A percentile compares a stretch with the other conserved stretches of the same genome.
These are phyloP conservation scores for Aspergillus thermomutatus DNA, from an alignment of 2,329 filamentous ascomycete species.

Conservation along the genomic window DNA sequence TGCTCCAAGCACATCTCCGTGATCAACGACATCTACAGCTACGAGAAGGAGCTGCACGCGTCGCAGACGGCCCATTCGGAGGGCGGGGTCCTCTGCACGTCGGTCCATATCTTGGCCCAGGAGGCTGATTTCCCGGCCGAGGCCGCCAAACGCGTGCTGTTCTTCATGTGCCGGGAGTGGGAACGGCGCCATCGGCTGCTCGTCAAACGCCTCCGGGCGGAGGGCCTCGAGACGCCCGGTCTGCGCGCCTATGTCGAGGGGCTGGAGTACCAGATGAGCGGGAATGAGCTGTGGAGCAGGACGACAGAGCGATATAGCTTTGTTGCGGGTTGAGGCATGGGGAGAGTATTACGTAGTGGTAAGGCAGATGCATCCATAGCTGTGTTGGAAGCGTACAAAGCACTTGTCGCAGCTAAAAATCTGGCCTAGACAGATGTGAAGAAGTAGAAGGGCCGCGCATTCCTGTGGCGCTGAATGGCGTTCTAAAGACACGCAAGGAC, in stretches of 20 bases:
- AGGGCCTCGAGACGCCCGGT: neutral
- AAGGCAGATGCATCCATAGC: no score
- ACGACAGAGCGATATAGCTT: slow-evolving; percentile 24
- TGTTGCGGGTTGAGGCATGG: no score
- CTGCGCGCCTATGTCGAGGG: slow-evolving; percentile 29
- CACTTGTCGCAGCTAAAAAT: no score
- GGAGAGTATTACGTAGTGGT: no score
- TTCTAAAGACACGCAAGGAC: no score
- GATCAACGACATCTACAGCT: slow-evolving; percentile 44
- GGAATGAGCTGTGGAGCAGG: slow-evolving; percentile 33
- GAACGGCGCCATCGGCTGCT: slow-evolving; percentile 25
- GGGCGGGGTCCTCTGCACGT: slow-evolving; percentile 25
- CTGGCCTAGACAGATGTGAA: no score
- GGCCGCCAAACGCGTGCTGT: slow-evolving; percentile 30
- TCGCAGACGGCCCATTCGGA: neutral
- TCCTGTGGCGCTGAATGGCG: no score
- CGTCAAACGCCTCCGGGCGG: slow-evolving; percentile 9
- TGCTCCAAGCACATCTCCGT: slow-evolving; percentile 39
- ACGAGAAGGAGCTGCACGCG: slow-evolving; percentile 35
- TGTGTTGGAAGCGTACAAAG: no score
- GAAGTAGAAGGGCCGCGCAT: no score
- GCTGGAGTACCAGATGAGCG: slow-evolving; percentile 33
- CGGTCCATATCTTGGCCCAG: slow-evolving; percentile 28
- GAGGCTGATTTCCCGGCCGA: slow-evolving; percentile 20
- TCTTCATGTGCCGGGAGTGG: slow-evolving; percentile 31